Conservation (phyloP, 2,329 filamentous ascomycete species). For the Elsinoe arachidis region DNA sequence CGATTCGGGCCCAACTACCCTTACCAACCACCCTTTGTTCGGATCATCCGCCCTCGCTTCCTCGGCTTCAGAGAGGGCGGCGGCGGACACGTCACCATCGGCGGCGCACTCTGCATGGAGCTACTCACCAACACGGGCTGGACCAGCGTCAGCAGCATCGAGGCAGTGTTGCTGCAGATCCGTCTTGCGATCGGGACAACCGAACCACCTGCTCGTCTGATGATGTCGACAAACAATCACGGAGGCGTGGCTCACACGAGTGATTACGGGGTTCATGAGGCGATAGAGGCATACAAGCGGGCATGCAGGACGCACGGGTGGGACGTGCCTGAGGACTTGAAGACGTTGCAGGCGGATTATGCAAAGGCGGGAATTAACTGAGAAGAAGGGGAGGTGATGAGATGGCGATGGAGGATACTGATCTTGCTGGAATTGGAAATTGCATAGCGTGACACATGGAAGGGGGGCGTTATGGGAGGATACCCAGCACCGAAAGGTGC, state of each 20-base stretch:
- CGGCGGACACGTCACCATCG: conserved; percentile 75
- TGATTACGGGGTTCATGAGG: conserved; percentile 58
- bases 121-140: conserved; percentile 77
- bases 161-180: conserved; percentile 73
- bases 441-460: background rate
- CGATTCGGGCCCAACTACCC: conserved; percentile 72
- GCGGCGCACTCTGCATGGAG: conserved; percentile 76
- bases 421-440: background rate
- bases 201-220: conserved; percentile 68
- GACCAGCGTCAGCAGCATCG: conserved; percentile 63
- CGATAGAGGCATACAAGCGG: conserved; percentile 62
- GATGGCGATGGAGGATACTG: background rate
- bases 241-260: conserved; percentile 5
- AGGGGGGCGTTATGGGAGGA: background rate
- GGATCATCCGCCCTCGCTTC: conserved; percentile 73
- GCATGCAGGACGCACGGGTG: conserved; percentile 64
- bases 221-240: conserved; percentile 18
- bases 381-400: background rate
- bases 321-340: conserved; percentile 57
- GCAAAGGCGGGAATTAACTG: background rate
- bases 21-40: conserved; percentile 71
- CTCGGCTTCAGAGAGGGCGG: conserved; percentile 62
- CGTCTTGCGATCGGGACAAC: conserved; percentile 62
- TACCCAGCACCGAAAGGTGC: background rate
- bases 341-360: conserved; percentile 12